These are phyloP conservation scores for Acer yangbiense DNA, from an alignment of 345 rosid species.

Conservation along the genomic window DNA sequence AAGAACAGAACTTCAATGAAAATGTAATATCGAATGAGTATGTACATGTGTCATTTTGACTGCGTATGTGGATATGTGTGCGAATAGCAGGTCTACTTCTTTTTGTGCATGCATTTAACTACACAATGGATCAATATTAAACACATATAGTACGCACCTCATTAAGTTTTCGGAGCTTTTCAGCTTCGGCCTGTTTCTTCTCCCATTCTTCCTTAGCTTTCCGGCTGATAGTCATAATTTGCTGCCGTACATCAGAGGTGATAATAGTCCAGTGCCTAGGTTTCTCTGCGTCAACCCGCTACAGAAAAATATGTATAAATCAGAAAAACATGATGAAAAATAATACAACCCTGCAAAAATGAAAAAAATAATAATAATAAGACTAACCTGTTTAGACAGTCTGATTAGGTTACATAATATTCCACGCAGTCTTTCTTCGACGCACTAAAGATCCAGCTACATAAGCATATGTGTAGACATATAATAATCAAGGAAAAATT, in stretches of 20 bases:
- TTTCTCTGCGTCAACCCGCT: conserved; percentile 90
- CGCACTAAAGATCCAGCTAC: conserved; percentile 52
- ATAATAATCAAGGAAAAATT: background rate
- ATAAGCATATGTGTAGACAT: conserved; percentile 32
- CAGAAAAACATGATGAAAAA: conserved; percentile 21
- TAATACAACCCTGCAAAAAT: conserved; percentile 7
- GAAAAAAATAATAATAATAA: conserved; percentile 10
- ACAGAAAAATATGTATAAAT: conserved; percentile 28
- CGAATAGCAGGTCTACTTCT: background rate
- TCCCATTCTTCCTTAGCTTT: conserved; percentile 89
- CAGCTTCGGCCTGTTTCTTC: conserved; percentile 86
- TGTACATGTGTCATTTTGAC: background rate
- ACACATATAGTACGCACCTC: conserved; percentile 51
- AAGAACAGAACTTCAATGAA: background rate
- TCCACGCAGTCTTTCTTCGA: conserved; percentile 96
- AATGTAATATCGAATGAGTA: background rate
- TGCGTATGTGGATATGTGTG: no score
- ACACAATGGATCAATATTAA: background rate
- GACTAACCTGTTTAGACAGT: conserved; percentile 82
- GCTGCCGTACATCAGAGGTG: conserved; percentile 78
- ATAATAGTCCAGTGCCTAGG: conserved; percentile 66
- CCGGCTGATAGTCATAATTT: conserved; percentile 69
- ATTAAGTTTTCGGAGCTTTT: conserved; percentile 75
- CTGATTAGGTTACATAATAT: conserved; percentile 71
- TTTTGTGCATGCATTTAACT: background rate